Conservation (phyloP, 306 rosid species). For the Rosa persica region DNA sequence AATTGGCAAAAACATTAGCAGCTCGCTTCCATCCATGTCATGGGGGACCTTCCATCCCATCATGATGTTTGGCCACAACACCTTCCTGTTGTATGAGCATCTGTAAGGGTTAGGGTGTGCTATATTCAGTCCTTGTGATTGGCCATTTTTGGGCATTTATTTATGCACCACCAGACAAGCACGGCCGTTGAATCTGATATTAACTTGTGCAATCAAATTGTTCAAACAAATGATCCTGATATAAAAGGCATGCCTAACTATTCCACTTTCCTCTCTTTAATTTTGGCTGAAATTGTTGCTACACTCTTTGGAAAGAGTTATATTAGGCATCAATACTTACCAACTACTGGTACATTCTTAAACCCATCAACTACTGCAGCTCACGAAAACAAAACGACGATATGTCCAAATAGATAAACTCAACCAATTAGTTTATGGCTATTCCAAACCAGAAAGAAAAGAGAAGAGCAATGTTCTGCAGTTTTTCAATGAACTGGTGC, state of each 20-base stretch:
- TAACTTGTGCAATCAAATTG: background rate
- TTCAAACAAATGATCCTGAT: background rate
- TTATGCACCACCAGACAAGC: background rate
- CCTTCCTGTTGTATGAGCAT: background rate
- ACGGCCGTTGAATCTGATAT: constrained; percentile 5
- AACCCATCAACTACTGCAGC: constrained; percentile 5
- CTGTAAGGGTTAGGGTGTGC: background rate
- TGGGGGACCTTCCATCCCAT: background rate
- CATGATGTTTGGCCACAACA: background rate
- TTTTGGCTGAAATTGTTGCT: background rate
- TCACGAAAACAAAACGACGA: background rate
- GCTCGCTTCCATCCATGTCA: background rate
- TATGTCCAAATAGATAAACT: background rate
- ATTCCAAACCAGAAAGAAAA: too few species aligned
- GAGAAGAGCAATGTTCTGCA: background rate
- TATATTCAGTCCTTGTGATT: background rate
- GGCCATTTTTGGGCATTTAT: background rate
- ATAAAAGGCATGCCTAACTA: background rate
- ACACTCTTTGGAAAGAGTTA: background rate
- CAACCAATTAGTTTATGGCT: background rate
- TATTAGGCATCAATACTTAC: constrained; percentile 9
- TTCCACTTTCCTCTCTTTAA: background rate
- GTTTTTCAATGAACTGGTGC: constrained; percentile 13
- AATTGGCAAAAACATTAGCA: background rate
- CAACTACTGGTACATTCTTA: constrained; percentile 16